A percentile compares a stretch with the other conserved stretches of the same genome.
Conservation (phyloP, 2,329 filamentous ascomycete genomes). For the Fusarium ambrosium region DNA sequence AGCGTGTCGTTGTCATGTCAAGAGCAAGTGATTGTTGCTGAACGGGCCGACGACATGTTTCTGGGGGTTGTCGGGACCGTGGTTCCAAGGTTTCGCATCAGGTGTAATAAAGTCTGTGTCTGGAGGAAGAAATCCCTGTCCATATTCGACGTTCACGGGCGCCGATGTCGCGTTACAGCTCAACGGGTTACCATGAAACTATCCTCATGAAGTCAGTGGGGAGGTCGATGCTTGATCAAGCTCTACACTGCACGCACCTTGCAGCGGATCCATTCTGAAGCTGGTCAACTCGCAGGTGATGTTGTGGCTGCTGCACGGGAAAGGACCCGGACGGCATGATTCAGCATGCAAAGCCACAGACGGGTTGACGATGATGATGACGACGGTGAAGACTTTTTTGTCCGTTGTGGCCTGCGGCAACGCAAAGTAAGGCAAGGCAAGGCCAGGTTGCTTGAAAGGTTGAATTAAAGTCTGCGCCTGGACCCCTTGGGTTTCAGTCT, state of each 20-base stretch:
- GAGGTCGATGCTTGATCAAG: slow-evolving; percentile 3
- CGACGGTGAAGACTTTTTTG: neutral
- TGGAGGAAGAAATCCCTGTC: slow-evolving; percentile 16
- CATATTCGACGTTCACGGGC: neutral
- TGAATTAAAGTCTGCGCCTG: slow-evolving; percentile 29
- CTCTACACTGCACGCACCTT: slow-evolving; percentile 5
- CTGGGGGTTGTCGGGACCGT: slow-evolving; percentile 17
- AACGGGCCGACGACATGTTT: slow-evolving; percentile 24
- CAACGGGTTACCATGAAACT: neutral
- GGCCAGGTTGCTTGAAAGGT: slow-evolving; percentile 5
- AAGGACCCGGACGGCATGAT: slow-evolving; percentile 11
- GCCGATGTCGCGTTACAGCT: neutral
- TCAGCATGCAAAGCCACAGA: slow-evolving; percentile 10
- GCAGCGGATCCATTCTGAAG: slow-evolving; percentile 10
- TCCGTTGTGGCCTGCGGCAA: slow-evolving; percentile 2
- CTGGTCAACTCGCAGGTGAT: slow-evolving; percentile 13
- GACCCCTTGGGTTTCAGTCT: slow-evolving; percentile 41
- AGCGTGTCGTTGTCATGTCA: slow-evolving; percentile 1
- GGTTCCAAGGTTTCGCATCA: slow-evolving; percentile 27
- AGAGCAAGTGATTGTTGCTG: slow-evolving; percentile 7
- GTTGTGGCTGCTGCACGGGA: slow-evolving; percentile 26
- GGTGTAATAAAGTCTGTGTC: neutral
- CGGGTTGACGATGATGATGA: slow-evolving; percentile 1
- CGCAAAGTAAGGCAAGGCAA: neutral
- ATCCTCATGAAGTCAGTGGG: slow-evolving; percentile 16